Percentiles rank a stretch among this genome's conserved stretches.
These are phyloP conservation scores for Volvariella volvacea DNA, from an alignment of 1,284 basidiomycete species.

Conservation along the genomic window DNA sequence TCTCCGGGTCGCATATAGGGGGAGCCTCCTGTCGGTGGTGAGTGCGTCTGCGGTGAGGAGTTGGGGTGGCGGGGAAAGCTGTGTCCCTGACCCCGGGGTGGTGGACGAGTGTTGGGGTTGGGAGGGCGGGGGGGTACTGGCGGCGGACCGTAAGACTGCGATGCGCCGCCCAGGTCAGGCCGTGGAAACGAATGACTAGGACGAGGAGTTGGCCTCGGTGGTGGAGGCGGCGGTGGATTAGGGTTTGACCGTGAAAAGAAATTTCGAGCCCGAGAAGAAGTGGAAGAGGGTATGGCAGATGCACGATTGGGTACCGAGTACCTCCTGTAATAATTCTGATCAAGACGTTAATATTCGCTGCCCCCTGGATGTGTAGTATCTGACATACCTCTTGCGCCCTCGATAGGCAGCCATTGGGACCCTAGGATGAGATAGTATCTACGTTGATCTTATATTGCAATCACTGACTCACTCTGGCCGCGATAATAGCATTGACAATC, in stretches of 20 bases:
- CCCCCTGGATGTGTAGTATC: background rate
- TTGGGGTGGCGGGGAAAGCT: background rate
- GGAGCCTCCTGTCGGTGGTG: slow-evolving; percentile 7
- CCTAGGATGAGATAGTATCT: slow-evolving; percentile 20
- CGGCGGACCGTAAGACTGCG: slow-evolving; percentile 25
- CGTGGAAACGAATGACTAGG: slow-evolving; percentile 32
- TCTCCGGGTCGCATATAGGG: background rate
- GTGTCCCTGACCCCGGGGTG: slow-evolving; percentile 2
- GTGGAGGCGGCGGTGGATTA: slow-evolving; percentile 18
- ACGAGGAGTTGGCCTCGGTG: slow-evolving; percentile 22
- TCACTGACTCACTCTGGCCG: slow-evolving; percentile 41
- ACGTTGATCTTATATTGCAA: background rate
- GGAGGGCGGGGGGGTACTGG: slow-evolving; percentile 24
- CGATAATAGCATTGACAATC: slow-evolving; percentile 55
- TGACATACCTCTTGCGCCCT: slow-evolving; percentile 46
- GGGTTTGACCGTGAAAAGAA: slow-evolving; percentile 42
- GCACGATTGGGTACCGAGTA: slow-evolving; percentile 58
- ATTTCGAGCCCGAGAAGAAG: slow-evolving; percentile 40
- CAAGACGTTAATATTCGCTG: slow-evolving; percentile 10
- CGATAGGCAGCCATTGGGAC: slow-evolving; percentile 48
- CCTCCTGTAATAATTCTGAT: slow-evolving; percentile 54
- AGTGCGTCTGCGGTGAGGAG: slow-evolving; percentile 6
- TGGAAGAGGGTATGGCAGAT: too few species aligned
- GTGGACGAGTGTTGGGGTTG: slow-evolving; percentile 14
- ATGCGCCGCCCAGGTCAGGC: slow-evolving; percentile 30